Evolutionary conservation across 2,329 filamentous ascomycete genomes (phyloP), one percentile per base, ranked within the genome.

Genomic region (Pseudocercospora musae): DNA sequence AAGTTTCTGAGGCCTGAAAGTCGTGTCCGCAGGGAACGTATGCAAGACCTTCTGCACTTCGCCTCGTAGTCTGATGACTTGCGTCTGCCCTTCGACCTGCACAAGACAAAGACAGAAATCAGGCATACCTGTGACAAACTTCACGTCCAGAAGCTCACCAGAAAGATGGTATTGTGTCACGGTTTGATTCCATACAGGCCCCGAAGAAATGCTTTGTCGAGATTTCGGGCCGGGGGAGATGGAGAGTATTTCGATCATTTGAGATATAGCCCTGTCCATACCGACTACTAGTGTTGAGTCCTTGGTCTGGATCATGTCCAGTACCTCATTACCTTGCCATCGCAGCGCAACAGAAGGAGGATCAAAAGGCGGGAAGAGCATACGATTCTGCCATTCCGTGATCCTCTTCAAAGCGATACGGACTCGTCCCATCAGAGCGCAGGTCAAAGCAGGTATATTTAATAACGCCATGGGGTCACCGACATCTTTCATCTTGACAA

Each of bases 1-100:
- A 6, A 88, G 66, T 60, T 75, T 76, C 21, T 80, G 61, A 0
- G 85, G 84, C 46, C 73, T 76, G 61, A 85, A 85, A 6, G 75
- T 71, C 1, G 76, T 77, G 58, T 77, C 71, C 3, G 71, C 58
- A 3, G 73, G 63, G 65, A 87, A 86, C 0, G 75, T 72, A 68
- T 85, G 83, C 25, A 77, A 73, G 15, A 82, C 70, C 55, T 29
- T 50, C 48, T 50, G 48, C 21, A 23, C 15, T 25, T 11, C 8
- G 21, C 59, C 29, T 48, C 31, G 21, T 18, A 57, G 52, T 21
- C 46, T 61, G 20, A 52, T 44, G 10, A 57, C 2, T 7, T 18
- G 6, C 10, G 23, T 55, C n/a, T 13, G 55, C 7, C 55, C 21
- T 13, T 48, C 31, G n/a, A 33, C 40, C 37, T 21, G 54, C 11